Conservation (phyloP, 2,329 filamentous ascomycete species). For the Xylariales sp. region DNA sequence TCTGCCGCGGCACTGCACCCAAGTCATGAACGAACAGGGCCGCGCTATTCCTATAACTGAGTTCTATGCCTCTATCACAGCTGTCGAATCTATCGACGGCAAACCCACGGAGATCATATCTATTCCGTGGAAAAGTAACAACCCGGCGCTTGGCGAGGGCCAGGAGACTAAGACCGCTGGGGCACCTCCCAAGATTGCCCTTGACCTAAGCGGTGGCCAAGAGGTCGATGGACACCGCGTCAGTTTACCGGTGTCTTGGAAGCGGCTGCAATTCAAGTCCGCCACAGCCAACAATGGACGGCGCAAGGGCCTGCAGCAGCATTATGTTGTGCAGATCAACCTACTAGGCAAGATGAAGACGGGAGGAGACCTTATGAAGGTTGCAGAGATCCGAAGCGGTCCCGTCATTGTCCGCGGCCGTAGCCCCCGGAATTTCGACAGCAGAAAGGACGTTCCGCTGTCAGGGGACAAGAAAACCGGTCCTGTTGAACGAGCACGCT, state of each 20-base stretch:
- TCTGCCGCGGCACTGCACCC: slow-evolving; percentile 66
- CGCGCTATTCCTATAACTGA: slow-evolving; percentile 73
- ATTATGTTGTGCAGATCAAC: slow-evolving; percentile 85
- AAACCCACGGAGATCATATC: slow-evolving; percentile 92
- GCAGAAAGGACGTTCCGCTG: slow-evolving; percentile 58
- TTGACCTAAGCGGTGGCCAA: slow-evolving; percentile 55
- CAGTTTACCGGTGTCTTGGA: slow-evolving; percentile 85
- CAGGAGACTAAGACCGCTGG: slow-evolving; percentile 44
- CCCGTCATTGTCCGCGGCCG: slow-evolving; percentile 93
- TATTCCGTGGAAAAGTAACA: slow-evolving; percentile 87
- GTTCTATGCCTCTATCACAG: slow-evolving; percentile 76
- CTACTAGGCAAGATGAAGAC: slow-evolving; percentile 70
- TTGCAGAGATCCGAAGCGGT: slow-evolving; percentile 84
- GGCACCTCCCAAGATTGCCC: slow-evolving; percentile 48
- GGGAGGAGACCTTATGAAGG: slow-evolving; percentile 61
- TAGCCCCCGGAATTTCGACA: slow-evolving; percentile 92
- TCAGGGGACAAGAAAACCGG: slow-evolving; percentile 42
- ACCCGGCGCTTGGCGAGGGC: slow-evolving; percentile 42
- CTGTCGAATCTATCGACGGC: slow-evolving; percentile 87
- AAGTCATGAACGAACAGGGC: slow-evolving; percentile 69
- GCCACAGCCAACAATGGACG: slow-evolving; percentile 95
- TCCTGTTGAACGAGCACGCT: slow-evolving; percentile 41
- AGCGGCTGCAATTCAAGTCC: slow-evolving; percentile 90
- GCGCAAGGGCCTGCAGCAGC: slow-evolving; percentile 89
- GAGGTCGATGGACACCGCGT: slow-evolving; percentile 76